phyloP scores from a whole-genome alignment of 2,329 filamentous ascomycete genomes.

The Neopestalotiopsis rosae region DNA sequence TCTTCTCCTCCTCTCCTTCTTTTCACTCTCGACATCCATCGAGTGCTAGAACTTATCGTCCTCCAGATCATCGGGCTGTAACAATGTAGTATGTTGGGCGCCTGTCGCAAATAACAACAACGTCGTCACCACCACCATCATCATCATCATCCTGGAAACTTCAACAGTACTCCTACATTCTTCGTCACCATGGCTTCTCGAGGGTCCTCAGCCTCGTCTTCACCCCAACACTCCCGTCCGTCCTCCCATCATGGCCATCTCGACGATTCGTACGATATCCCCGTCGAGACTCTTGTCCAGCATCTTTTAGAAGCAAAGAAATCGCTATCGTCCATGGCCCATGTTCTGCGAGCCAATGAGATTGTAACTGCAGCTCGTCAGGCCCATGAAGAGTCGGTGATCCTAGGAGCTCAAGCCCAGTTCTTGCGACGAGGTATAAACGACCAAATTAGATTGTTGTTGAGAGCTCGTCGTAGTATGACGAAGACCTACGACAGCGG shows the following conservation, averaged over 20 bases:
- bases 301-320: constrained; percentile 88
- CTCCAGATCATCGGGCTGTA: constrained; percentile 9
- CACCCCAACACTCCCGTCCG: constrained; percentile 29
- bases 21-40: neutral
- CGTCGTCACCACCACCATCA: no score
- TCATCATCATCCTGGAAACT: neutral
- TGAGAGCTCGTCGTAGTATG: constrained; percentile 56
- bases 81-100: constrained; percentile 20
- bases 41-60: neutral
- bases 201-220: constrained; percentile 24
- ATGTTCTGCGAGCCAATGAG: constrained; percentile 86
- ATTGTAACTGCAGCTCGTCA: constrained; percentile 78
- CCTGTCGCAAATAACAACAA: constrained; percentile 6
- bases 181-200: constrained; percentile 22
- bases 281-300: constrained; percentile 79
- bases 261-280: constrained; percentile 44
- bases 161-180: constrained; percentile 11
- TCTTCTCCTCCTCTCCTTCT: neutral
- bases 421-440: constrained; percentile 69
- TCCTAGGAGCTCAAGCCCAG: constrained; percentile 72
- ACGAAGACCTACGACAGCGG: constrained; percentile 62
- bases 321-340: constrained; percentile 81
- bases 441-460: constrained; percentile 59
- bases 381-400: constrained; percentile 78
- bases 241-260: constrained; percentile 36